Conservation (phyloP, 176 grass and related monocot genomes). For the Zoysia japonica region DNA sequence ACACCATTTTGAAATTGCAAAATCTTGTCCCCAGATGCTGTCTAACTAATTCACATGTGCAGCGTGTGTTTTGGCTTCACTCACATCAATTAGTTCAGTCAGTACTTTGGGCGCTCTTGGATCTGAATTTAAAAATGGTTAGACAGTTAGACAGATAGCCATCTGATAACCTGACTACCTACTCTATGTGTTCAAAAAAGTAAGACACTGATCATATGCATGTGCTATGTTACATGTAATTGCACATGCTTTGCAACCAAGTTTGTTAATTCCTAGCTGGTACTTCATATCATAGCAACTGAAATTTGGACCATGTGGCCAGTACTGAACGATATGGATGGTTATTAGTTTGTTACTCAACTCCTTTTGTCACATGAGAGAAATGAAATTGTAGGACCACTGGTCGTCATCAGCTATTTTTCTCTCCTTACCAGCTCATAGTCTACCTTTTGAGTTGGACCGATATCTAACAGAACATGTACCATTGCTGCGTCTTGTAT, state of each 20-base stretch:
- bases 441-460: background rate
- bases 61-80: constrained; percentile 13
- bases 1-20: constrained; percentile 1
- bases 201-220: constrained; percentile 5
- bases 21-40: constrained; percentile 5
- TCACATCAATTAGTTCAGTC: constrained; percentile 9
- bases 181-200: constrained; percentile 17
- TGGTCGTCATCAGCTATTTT: background rate
- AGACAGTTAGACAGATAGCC: background rate
- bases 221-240: constrained; percentile 37
- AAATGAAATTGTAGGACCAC: background rate
- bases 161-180: constrained; percentile 15
- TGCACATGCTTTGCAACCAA: constrained; percentile 19
- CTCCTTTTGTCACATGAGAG: constrained; percentile 1
- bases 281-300: constrained; percentile 16
- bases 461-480: background rate
- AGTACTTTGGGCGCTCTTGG: constrained; percentile 12
- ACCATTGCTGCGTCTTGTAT: background rate
- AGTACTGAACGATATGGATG: background rate
- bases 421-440: background rate
- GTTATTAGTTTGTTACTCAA: background rate
- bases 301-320: background rate
- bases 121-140: constrained; percentile 26
- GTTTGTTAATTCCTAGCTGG: background rate
- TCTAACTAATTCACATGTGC: constrained; percentile 11